phyloP scores from a whole-genome alignment of 1,139 yeast species.

The Magnusiomyces suaveolens region DNA sequence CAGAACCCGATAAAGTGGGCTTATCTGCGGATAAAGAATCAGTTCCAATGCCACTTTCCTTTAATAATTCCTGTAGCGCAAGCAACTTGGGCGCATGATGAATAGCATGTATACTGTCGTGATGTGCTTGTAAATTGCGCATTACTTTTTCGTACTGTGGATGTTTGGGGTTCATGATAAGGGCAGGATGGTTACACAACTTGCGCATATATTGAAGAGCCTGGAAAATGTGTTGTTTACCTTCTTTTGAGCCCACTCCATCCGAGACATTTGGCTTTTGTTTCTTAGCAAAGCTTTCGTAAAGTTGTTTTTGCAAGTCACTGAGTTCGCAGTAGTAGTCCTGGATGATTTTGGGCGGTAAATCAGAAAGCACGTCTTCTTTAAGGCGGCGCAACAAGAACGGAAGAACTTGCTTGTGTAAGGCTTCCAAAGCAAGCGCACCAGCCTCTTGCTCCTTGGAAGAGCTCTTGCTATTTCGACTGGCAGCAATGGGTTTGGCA shows the following conservation, averaged over 20 bases:
- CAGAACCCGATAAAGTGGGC: conserved; percentile 12
- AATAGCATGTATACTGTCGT: conserved; percentile 57
- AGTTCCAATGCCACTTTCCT: conserved; percentile 89
- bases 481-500: conserved; percentile 94
- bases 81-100: conserved; percentile 83
- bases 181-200: conserved; percentile 91
- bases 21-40: conserved; percentile 21
- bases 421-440: conserved; percentile 86
- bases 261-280: conserved; percentile 65
- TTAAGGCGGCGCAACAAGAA: conserved; percentile 91
- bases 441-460: conserved; percentile 96
- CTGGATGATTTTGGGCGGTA: conserved; percentile 97
- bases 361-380: conserved; percentile 89
- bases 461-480: conserved; percentile 81
- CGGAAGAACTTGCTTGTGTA: conserved; percentile 94
- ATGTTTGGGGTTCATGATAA: conserved; percentile 76
- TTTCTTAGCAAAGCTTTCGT: conserved; percentile 83
- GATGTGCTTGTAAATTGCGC: conserved; percentile 48
- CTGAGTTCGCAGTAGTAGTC: conserved; percentile 95
- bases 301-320: conserved; percentile 76
- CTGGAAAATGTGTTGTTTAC: conserved; percentile 90
- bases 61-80: conserved; percentile 69
- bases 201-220: conserved; percentile 96
- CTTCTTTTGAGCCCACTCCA: conserved; percentile 46
- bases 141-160: conserved; percentile 69